Evolutionary conservation across 169 alveolate species (phyloP).

Genomic region (Gregarina niphandrodes): DNA sequence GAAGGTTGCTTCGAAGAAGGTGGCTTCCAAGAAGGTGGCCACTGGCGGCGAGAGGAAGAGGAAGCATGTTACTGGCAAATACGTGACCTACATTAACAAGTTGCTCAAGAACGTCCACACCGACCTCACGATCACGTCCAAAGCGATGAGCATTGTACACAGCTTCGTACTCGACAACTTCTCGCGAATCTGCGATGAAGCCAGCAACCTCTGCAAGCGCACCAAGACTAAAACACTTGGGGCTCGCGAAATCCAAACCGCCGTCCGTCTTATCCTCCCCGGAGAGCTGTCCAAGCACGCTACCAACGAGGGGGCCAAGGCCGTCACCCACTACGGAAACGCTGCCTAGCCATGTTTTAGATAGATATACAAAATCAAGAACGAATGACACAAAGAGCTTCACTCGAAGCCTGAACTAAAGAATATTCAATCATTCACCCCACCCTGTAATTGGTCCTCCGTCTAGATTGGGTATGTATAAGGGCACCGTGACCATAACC

Average conservation of each 20-base stretch:
- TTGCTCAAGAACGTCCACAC: slow-evolving; percentile 94
- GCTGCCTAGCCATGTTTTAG: too few relatives aligned
- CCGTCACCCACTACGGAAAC: too few relatives aligned
- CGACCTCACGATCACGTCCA: slow-evolving; percentile 85
- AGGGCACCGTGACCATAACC: too few relatives aligned
- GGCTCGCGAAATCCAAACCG: slow-evolving; percentile 93
- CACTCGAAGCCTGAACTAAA: too few relatives aligned
- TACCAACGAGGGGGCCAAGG: slow-evolving; percentile 96
- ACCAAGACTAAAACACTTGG: slow-evolving; percentile 87
- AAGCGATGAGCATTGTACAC: slow-evolving; percentile 89
- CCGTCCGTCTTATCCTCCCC: slow-evolving; percentile 88
- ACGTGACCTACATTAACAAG: slow-evolving; percentile 64
- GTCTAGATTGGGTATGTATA: too few relatives aligned
- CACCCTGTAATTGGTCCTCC: too few relatives aligned
- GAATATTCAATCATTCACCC: too few relatives aligned
- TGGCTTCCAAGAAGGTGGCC: too few relatives aligned
- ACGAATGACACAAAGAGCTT: too few relatives aligned
- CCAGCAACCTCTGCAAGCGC: slow-evolving; percentile 80
- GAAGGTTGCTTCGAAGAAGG: too few relatives aligned
- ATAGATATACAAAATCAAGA: too few relatives aligned
- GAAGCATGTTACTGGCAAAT: background rate
- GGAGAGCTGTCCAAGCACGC: slow-evolving; percentile 99
- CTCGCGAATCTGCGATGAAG: slow-evolving; percentile 84
- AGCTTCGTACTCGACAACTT: slow-evolving; percentile 84
- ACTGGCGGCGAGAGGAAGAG: too few relatives aligned